phyloP scores from a whole-genome alignment of 83 land plant genomes.

The Diphasiastrum complanatum region DNA sequence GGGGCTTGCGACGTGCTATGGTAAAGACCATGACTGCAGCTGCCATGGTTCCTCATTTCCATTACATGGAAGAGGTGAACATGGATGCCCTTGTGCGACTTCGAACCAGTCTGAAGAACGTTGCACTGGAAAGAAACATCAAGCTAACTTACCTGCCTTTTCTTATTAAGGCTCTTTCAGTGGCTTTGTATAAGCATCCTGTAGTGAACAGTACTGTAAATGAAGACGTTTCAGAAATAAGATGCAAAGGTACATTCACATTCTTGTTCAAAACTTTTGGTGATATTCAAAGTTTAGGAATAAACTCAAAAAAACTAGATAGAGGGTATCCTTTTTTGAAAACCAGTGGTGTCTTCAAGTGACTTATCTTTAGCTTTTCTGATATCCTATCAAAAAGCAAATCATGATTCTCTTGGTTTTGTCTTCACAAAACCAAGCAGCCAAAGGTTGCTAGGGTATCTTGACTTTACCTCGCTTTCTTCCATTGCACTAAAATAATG shows the following conservation, averaged over 20 bases:
- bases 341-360: too few relatives aligned
- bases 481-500: not conserved
- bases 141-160: conserved; percentile 84
- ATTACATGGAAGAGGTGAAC: conserved; percentile 80
- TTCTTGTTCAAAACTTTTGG: conserved; percentile 3
- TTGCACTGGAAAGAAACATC: conserved; percentile 41
- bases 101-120: conserved; percentile 48
- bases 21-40: conserved; percentile 92
- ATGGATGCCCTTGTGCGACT: conserved; percentile 61
- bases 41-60: conserved; percentile 91
- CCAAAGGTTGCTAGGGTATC: too few relatives aligned
- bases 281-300: too few relatives aligned
- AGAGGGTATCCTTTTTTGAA: not conserved
- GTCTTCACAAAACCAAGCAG: too few relatives aligned
- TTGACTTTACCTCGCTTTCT: conserved; percentile 2
- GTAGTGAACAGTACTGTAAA: conserved; percentile 70
- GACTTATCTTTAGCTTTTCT: too few relatives aligned
- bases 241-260: conserved; percentile 56
- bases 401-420: too few relatives aligned
- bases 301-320: not conserved
- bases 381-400: too few relatives aligned
- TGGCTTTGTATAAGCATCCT: conserved; percentile 72
- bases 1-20: conserved; percentile 93
- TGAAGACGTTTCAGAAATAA: conserved; percentile 66
- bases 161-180: conserved; percentile 79